Evolutionary conservation across 768 basidiomycete species (phyloP).

Genomic region (Pseudohyphozyma bogoriensis): DNA sequence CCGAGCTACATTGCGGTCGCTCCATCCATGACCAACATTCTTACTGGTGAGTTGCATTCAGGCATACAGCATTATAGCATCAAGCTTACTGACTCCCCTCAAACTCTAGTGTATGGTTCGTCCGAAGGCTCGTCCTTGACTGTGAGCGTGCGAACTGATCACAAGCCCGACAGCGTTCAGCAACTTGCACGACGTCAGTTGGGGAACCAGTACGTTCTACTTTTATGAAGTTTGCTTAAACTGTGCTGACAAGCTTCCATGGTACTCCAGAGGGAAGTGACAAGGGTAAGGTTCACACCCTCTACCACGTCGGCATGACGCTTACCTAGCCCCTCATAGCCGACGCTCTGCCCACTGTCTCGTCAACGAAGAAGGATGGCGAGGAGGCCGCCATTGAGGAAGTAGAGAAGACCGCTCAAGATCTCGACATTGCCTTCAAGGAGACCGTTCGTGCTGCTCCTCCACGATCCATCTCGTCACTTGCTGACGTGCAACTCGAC

Average conservation of each 20-base stretch:
- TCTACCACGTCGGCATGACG: too few species aligned
- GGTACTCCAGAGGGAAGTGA: not conserved
- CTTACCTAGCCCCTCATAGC: slow-evolving; percentile 46
- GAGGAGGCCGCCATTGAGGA: slow-evolving; percentile 1
- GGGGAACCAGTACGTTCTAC: not conserved
- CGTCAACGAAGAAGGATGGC: slow-evolving; percentile 33
- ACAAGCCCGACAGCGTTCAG: too few species aligned
- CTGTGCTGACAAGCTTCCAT: not conserved
- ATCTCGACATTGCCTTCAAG: slow-evolving; percentile 2
- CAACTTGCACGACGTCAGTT: not conserved
- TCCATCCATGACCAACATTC: slow-evolving; percentile 52
- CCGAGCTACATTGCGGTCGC: slow-evolving; percentile 29
- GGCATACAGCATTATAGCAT: not conserved
- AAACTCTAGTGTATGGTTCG: not conserved
- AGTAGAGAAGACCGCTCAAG: not conserved
- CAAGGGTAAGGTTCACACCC: not conserved
- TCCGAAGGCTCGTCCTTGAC: not conserved
- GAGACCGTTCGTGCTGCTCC: slow-evolving; percentile 45
- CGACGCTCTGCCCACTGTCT: slow-evolving; percentile 75
- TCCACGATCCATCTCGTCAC: not conserved
- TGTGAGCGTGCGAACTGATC: not conserved
- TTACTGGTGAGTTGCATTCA: not conserved
- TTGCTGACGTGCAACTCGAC: not conserved
- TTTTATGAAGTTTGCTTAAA: not conserved
- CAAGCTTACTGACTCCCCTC: not conserved